A percentile compares a stretch with the other conserved stretches of the same genome.
Conservation (phyloP, 129 eudicot genomes). For the Saposhnikovia divaricata region DNA sequence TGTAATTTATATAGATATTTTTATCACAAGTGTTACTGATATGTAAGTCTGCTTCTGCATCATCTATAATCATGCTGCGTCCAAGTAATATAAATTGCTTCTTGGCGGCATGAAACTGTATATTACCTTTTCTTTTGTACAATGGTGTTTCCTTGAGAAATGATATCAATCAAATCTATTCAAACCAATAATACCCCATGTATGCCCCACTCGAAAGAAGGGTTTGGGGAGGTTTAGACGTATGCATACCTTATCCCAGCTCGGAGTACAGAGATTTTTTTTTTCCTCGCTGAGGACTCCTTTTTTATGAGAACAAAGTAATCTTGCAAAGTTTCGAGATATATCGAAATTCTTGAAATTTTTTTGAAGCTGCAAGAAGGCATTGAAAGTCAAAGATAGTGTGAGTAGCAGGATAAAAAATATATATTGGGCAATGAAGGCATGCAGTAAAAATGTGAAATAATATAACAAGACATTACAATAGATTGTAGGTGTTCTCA, state of each 20-base stretch:
- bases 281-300: background rate
- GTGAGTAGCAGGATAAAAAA: background rate
- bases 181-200: background rate
- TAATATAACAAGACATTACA: background rate
- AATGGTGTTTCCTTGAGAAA: background rate
- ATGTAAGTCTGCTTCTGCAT: background rate
- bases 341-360: background rate
- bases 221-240: background rate
- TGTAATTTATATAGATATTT: background rate
- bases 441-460: background rate
- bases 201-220: background rate
- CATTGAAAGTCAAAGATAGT: background rate
- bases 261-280: background rate
- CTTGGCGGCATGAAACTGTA: background rate
- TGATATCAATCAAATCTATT: background rate
- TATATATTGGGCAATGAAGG: background rate
- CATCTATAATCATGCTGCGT: background rate
- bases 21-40: background rate
- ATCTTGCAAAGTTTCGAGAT: background rate
- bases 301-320: background rate
- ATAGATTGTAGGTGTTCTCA: background rate
- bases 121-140: background rate
- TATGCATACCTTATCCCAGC: background rate
- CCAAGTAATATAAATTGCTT: background rate
- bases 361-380: background rate